Conservation (phyloP, 2,329 filamentous ascomycete species). For the Xylaria sp. region DNA sequence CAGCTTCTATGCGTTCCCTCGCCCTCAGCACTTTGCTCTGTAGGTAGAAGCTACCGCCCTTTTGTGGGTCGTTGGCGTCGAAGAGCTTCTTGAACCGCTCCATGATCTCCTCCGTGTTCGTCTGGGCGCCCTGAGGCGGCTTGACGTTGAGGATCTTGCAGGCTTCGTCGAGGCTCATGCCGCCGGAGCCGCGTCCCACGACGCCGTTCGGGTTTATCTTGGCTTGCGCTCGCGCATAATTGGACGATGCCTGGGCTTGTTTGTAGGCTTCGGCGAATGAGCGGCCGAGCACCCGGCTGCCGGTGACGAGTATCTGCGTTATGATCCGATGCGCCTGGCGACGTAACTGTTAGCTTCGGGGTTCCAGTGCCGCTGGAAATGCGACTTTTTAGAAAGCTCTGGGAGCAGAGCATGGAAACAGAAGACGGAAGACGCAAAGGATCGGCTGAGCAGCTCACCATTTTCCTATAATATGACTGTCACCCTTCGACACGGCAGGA, state of each 20-base stretch:
- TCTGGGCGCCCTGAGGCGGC: slow-evolving; percentile 80
- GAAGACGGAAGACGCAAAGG: neutral
- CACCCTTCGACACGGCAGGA: neutral
- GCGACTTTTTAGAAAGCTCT: slow-evolving; percentile 4
- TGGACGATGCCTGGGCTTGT: slow-evolving; percentile 88
- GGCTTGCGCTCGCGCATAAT: slow-evolving; percentile 79
- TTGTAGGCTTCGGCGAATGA: slow-evolving; percentile 95
- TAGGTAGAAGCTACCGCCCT: slow-evolving; percentile 96
- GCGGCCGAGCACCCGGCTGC: slow-evolving; percentile 89
- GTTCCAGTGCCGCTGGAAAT: neutral
- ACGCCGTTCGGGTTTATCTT: slow-evolving; percentile 63
- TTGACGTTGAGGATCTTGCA: slow-evolving; percentile 98
- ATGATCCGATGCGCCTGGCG: slow-evolving; percentile 90
- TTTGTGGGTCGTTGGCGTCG: slow-evolving; percentile 92
- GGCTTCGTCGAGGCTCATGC: slow-evolving; percentile 94
- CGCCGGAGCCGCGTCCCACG: slow-evolving; percentile 63
- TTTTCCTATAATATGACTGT: slow-evolving; percentile 14
- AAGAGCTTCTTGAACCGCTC: slow-evolving; percentile 94
- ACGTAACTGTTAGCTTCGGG: slow-evolving; percentile 17
- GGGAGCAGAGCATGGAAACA: neutral
- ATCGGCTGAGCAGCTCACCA: slow-evolving; percentile 31
- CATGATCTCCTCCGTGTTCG: slow-evolving; percentile 82
- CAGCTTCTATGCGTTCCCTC: slow-evolving; percentile 89
- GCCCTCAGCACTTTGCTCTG: slow-evolving; percentile 96
- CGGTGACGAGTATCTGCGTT: slow-evolving; percentile 90